Evolutionary conservation across 2,329 filamentous ascomycete genomes (phyloP).

Genomic region (Hypoxylon sp.): DNA sequence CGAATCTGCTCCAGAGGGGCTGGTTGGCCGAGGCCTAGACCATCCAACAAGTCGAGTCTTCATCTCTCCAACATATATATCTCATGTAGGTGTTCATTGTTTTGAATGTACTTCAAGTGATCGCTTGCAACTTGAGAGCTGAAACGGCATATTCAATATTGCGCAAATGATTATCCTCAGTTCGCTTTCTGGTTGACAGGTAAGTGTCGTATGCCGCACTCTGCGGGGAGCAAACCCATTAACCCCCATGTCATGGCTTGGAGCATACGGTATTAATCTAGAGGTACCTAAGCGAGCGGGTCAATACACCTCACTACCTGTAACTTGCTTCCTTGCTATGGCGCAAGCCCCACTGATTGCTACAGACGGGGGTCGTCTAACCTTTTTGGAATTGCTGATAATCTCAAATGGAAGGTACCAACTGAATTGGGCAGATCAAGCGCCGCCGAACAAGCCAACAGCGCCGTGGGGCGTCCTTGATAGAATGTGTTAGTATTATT

Average conservation of each 20-base stretch:
- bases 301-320: constrained; percentile 2
- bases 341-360: constrained; percentile 14
- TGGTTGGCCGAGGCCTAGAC: background rate
- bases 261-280: background rate
- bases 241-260: background rate
- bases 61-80: background rate
- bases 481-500: background rate
- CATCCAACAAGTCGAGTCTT: background rate
- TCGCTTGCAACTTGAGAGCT: background rate
- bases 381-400: background rate
- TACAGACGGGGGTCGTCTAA: constrained; percentile 3
- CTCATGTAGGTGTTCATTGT: background rate
- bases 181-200: background rate
- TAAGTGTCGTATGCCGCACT: background rate
- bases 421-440: constrained; percentile 30
- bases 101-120: background rate
- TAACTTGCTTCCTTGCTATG: constrained; percentile 13
- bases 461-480: background rate
- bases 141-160: background rate
- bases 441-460: background rate
- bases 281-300: constrained; percentile 3
- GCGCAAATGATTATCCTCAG: background rate
- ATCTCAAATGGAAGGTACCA: constrained; percentile 13
- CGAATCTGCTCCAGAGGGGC: constrained; percentile 13
- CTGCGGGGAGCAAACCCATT: background rate